Evolutionary conservation across 179 eudicot genomes (phyloP).

Genomic region (Camellia oleifera): DNA sequence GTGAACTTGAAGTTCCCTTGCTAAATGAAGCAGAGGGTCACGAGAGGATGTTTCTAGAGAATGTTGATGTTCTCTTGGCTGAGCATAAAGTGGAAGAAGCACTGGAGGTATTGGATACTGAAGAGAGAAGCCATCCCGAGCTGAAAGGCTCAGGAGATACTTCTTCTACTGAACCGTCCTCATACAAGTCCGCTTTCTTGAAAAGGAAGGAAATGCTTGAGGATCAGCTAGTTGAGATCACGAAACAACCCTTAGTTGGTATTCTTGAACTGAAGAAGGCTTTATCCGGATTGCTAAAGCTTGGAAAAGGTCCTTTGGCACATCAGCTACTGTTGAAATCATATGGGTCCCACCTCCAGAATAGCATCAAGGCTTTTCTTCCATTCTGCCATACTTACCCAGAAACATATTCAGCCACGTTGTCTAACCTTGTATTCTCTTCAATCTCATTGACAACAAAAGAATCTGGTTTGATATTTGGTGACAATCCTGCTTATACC

Average conservation of each 20-base stretch:
- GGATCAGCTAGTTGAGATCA: conserved; percentile 60
- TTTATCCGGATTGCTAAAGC: conserved; percentile 57
- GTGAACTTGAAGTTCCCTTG: conserved; percentile 36
- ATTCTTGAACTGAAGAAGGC: conserved; percentile 63
- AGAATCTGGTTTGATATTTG: conserved; percentile 66
- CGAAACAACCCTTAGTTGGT: conserved; percentile 61
- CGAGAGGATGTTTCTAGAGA: conserved; percentile 54
- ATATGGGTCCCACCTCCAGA: conserved; percentile 63
- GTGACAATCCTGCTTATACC: conserved; percentile 75
- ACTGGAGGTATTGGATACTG: conserved; percentile 64
- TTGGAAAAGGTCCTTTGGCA: conserved; percentile 81
- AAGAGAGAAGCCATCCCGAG: conserved; percentile 64
- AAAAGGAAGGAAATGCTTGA: conserved; percentile 69
- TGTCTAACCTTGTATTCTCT: conserved; percentile 86
- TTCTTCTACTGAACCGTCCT: conserved; percentile 41
- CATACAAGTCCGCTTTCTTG: conserved; percentile 58
- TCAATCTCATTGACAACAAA: conserved; percentile 60
- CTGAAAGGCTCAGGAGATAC: conserved; percentile 51
- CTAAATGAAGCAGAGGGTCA: conserved; percentile 40
- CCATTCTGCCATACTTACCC: conserved; percentile 72
- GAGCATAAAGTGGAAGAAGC: conserved; percentile 84
- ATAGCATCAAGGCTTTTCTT: conserved; percentile 61
- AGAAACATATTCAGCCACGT: conserved; percentile 75
- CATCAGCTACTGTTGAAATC: conserved; percentile 80
- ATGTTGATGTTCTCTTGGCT: conserved; percentile 66